A percentile compares a stretch with the other conserved stretches of the same genome.
phyloP scores from a whole-genome alignment of 768 basidiomycete genomes.

The Lyophyllum shimeji region DNA sequence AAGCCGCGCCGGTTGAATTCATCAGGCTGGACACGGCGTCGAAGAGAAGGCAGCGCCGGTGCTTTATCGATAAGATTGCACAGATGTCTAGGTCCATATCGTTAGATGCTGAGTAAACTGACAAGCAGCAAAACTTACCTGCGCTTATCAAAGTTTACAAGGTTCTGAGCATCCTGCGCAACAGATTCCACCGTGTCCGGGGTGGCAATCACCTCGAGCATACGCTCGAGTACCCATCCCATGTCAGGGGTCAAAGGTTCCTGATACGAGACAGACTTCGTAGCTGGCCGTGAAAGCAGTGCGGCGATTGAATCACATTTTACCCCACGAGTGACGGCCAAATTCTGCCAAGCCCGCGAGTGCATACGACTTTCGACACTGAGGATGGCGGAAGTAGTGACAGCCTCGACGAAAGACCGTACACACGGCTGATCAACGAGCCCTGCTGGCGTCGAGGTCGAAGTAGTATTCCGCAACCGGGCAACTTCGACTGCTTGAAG shows the following conservation, averaged over 20 bases:
- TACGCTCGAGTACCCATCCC: constrained; percentile 80
- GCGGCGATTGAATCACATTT: constrained; percentile 60
- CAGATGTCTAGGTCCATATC: constrained; percentile 49
- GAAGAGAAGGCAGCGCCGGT: constrained; percentile 41
- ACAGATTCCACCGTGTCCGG: constrained; percentile 66
- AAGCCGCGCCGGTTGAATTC: constrained; percentile 67
- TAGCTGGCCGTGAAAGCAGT: constrained; percentile 51
- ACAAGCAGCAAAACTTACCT: constrained; percentile 44
- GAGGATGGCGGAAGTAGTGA: constrained; percentile 71
- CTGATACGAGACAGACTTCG: constrained; percentile 42
- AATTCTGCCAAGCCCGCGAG: constrained; percentile 73
- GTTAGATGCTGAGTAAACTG: constrained; percentile 12
- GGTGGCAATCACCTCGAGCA: constrained; percentile 75
- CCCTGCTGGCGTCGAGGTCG: constrained; percentile 30
- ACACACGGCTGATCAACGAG: constrained; percentile 60
- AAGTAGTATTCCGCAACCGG: constrained; percentile 56
- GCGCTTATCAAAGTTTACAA: constrained; percentile 83
- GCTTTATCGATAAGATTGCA: constrained; percentile 62
- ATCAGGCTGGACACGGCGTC: constrained; percentile 45
- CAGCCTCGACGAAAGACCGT: constrained; percentile 80
- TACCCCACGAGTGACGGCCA: constrained; percentile 62
- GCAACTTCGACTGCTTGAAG: constrained; percentile 75
- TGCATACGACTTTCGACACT: constrained; percentile 81
- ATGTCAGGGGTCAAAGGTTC: constrained; percentile 70
- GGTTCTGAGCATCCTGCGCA: constrained; percentile 50